Conservation (phyloP, 2,329 filamentous ascomycete species). For the Tolypocladium guangdongense region DNA sequence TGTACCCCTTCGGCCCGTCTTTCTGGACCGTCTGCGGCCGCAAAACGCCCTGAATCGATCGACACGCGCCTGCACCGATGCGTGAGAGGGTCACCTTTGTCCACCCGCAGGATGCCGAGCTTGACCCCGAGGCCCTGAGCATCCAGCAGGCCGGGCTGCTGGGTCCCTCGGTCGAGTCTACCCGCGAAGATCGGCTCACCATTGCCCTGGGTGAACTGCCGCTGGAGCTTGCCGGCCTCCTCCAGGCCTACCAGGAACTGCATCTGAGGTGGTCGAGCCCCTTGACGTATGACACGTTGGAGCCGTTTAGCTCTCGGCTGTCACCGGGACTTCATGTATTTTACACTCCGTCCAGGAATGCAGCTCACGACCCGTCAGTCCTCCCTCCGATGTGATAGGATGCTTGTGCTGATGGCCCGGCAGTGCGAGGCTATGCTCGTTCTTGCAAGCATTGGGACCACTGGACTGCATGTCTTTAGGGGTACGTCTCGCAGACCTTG, state of each 20-base stretch:
- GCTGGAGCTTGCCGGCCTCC: constrained; percentile 46
- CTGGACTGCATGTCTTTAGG: constrained; percentile 38
- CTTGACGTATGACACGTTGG: constrained; percentile 42
- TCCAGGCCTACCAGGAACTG: constrained; percentile 58
- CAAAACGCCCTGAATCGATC: background rate
- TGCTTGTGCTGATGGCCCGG: background rate
- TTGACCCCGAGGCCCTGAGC: constrained; percentile 53
- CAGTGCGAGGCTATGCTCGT: constrained; percentile 43
- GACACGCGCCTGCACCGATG: constrained; percentile 34
- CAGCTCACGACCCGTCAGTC: constrained; percentile 9
- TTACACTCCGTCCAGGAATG: constrained; percentile 44
- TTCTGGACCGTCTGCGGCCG: background rate
- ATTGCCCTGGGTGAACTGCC: constrained; percentile 65
- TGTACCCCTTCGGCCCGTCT: background rate
- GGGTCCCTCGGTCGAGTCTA: constrained; percentile 47
- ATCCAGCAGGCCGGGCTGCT: constrained; percentile 45
- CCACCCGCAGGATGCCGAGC: constrained; percentile 48
- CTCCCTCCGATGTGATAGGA: background rate
- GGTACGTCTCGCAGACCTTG: constrained; percentile 8
- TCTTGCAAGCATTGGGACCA: constrained; percentile 47
- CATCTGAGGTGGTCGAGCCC: constrained; percentile 71
- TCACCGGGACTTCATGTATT: constrained; percentile 76
- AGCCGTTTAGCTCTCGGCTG: constrained; percentile 64
- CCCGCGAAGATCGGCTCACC: constrained; percentile 71
- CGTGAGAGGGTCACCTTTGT: constrained; percentile 73